These are phyloP conservation scores for Erodium maritimum DNA, from an alignment of 345 rosid species.

Conservation along the genomic window DNA sequence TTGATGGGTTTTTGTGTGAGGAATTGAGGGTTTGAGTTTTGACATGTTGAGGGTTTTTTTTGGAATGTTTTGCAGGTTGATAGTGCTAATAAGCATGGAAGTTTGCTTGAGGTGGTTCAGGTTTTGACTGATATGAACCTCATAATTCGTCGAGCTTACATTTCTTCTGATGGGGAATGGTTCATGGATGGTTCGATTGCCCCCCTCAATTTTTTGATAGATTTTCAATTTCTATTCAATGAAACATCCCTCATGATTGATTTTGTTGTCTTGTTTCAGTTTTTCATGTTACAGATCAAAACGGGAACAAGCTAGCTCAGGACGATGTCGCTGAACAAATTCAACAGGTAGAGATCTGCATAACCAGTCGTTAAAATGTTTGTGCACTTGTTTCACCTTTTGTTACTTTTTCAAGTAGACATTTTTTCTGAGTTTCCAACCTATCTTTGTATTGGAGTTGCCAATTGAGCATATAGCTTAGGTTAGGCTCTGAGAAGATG, in stretches of 20 bases:
- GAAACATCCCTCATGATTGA: background rate
- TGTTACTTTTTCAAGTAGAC: background rate
- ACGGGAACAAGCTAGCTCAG: background rate
- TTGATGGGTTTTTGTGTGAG: background rate
- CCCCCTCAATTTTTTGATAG: background rate
- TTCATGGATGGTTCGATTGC: conserved; percentile 39
- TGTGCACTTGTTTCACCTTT: no score
- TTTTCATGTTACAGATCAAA: background rate
- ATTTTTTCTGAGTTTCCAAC: no score
- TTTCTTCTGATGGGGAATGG: conserved; percentile 46
- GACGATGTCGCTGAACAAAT: background rate
- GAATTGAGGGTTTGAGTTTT: background rate
- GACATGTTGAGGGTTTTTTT: background rate
- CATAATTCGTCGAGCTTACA: conserved; percentile 33
- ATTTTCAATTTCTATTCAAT: no score
- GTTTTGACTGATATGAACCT: conserved; percentile 36
- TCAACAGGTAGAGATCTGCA: background rate
- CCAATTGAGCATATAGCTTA: no score
- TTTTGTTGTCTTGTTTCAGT: background rate
- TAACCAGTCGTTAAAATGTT: background rate
- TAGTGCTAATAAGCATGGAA: conserved; percentile 29
- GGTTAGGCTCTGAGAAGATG: background rate
- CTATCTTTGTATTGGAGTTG: no score
- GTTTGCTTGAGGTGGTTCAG: conserved; percentile 40
- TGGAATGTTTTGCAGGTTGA: conserved; percentile 29